Percentiles rank a stretch among this genome's conserved stretches.
phyloP scores from a whole-genome alignment of 2,329 filamentous ascomycete genomes.

The Alternaria tenuissima region DNA sequence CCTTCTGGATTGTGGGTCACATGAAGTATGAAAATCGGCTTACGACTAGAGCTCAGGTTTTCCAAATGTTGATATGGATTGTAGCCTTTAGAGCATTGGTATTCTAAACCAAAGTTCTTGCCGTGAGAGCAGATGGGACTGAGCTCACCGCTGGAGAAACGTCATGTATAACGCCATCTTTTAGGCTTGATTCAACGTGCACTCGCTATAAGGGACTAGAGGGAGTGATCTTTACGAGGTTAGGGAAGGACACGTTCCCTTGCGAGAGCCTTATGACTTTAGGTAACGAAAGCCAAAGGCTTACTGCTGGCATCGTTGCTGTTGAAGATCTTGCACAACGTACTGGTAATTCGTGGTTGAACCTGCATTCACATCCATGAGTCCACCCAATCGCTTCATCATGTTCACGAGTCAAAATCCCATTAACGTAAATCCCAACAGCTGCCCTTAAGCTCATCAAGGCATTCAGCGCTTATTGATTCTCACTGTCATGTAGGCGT shows the following conservation, averaged over 20 bases:
- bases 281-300: not conserved
- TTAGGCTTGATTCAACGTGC: not conserved
- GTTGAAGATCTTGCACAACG: not conserved
- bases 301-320: not conserved
- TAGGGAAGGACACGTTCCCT: not conserved
- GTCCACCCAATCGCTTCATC: not conserved
- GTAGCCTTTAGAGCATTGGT: not conserved
- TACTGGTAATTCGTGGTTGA: not conserved
- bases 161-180: not conserved
- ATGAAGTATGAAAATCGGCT: not conserved
- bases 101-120: not conserved
- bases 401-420: not conserved
- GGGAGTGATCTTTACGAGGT: not conserved
- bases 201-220: not conserved
- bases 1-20: not conserved
- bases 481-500: not conserved
- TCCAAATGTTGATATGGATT: not conserved
- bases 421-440: not conserved
- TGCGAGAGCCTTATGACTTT: not conserved
- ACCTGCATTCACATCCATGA: too few relatives aligned
- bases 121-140: not conserved
- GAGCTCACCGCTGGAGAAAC: not conserved
- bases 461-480: constrained; percentile 7
- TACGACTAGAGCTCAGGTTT: not conserved
- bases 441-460: not conserved